Evolutionary conservation across 2,329 filamentous ascomycete species (phyloP).

Genomic region (Ascocoryne sarcoides): DNA sequence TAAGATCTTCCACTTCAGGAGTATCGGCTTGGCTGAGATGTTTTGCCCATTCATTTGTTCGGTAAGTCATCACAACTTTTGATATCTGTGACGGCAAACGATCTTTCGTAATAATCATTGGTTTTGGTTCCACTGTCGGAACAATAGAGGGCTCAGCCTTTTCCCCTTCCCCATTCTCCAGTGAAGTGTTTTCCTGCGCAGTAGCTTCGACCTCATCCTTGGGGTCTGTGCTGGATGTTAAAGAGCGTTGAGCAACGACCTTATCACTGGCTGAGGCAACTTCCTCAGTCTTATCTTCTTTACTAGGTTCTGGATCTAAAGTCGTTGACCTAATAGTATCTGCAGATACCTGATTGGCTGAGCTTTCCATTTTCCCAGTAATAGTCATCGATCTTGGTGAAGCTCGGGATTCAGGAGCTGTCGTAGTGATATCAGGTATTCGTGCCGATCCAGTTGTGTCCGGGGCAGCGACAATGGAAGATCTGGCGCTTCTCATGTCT

Average conservation of each 20-base stretch:
- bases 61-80: slow-evolving; percentile 69
- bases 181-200: slow-evolving; percentile 1
- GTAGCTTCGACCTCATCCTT: slow-evolving; percentile 9
- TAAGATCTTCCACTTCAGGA: slow-evolving; percentile 56
- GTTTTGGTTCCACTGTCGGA: slow-evolving; percentile 36
- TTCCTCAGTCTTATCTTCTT: neutral
- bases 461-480: slow-evolving; percentile 14
- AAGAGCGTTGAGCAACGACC: slow-evolving; percentile 4
- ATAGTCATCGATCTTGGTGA: neutral
- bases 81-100: slow-evolving; percentile 64
- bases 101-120: slow-evolving; percentile 46
- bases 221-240: slow-evolving; percentile 18
- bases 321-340: neutral
- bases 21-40: slow-evolving; percentile 70
- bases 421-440: neutral
- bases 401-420: neutral
- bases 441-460: slow-evolving; percentile 9
- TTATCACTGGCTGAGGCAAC: slow-evolving; percentile 1
- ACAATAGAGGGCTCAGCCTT: slow-evolving; percentile 24
- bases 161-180: slow-evolving; percentile 6
- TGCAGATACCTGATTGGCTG: neutral
- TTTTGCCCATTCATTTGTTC: slow-evolving; percentile 95
- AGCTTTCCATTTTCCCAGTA: too few relatives aligned
- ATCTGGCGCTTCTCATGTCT: slow-evolving; percentile 23
- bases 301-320: neutral